These are phyloP conservation scores for Candida adriatica DNA, from an alignment of 805 yeast species.

Conservation along the genomic window DNA sequence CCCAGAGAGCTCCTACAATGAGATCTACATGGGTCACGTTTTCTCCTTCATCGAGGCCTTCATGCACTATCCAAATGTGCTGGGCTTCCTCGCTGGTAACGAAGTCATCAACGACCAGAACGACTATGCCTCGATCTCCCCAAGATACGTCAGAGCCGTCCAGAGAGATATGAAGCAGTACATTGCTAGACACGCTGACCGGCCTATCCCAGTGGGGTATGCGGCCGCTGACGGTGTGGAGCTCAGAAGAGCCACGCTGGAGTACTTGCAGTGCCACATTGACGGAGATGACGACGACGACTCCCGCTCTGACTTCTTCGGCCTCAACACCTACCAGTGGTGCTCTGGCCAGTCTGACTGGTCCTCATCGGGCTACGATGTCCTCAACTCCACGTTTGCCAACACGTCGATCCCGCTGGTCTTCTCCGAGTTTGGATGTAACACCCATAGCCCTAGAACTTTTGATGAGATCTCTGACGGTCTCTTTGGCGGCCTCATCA, in stretches of 20 bases:
- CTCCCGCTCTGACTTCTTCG: constrained; percentile 84
- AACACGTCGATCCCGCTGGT: constrained; percentile 62
- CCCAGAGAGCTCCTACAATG: constrained; percentile 64
- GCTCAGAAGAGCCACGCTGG: constrained; percentile 67
- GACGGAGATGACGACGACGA: constrained; percentile 44
- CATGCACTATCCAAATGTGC: constrained; percentile 73
- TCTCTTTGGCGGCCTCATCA: constrained; percentile 57
- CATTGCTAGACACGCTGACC: constrained; percentile 57
- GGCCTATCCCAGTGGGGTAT: constrained; percentile 91
- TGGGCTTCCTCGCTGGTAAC: constrained; percentile 89
- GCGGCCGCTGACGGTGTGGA: constrained; percentile 82
- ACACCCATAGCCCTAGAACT: constrained; percentile 66
- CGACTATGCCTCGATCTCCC: constrained; percentile 54
- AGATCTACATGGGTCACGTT: constrained; percentile 64
- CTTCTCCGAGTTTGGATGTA: constrained; percentile 82
- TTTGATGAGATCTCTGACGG: constrained; percentile 74
- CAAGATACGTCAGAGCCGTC: constrained; percentile 80
- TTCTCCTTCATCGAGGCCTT: constrained; percentile 82
- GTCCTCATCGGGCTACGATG: constrained; percentile 62
- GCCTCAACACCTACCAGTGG: constrained; percentile 94
- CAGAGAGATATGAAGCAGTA: constrained; percentile 89
- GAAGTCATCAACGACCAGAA: constrained; percentile 79
- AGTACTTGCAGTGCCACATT: constrained; percentile 75
- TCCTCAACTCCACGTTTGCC: constrained; percentile 47
- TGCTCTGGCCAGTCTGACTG: constrained; percentile 72